A percentile compares a stretch with the other conserved stretches of the same genome.
phyloP scores from a whole-genome alignment of 495 filamentous ascomycete genomes.

The Penicillium macrosclerotiorum region DNA sequence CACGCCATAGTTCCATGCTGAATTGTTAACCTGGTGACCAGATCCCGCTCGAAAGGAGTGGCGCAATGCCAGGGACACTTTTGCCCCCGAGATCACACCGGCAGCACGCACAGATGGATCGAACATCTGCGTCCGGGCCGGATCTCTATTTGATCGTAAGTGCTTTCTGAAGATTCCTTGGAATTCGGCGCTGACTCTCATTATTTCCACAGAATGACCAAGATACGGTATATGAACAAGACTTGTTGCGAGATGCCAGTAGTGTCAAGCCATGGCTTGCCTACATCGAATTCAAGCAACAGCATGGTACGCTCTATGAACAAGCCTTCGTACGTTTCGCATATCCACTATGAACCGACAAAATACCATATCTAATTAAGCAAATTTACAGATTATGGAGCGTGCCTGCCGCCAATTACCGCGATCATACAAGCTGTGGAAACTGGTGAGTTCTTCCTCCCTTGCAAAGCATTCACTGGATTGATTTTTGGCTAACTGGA shows the following conservation, averaged over 20 bases:
- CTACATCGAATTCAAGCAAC: slow-evolving; percentile 89
- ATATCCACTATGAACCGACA: background rate
- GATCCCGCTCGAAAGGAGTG: slow-evolving; percentile 45
- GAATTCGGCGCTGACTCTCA: slow-evolving; percentile 11
- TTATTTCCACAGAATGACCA: slow-evolving; percentile 64
- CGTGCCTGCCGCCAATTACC: slow-evolving; percentile 86
- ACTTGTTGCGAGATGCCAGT: slow-evolving; percentile 80
- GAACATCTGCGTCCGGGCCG: slow-evolving; percentile 44
- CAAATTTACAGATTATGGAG: slow-evolving; percentile 61
- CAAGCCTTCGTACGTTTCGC: slow-evolving; percentile 73
- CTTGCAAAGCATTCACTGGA: background rate
- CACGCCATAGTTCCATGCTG: slow-evolving; percentile 25
- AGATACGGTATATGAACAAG: slow-evolving; percentile 94
- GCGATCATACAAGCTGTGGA: slow-evolving; percentile 98
- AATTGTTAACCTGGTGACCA: slow-evolving; percentile 33
- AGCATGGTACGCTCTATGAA: slow-evolving; percentile 82
- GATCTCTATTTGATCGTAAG: slow-evolving; percentile 80
- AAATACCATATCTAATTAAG: background rate
- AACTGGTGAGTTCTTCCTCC: slow-evolving; percentile 61
- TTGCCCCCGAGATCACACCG: slow-evolving; percentile 54
- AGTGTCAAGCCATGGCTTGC: slow-evolving; percentile 94
- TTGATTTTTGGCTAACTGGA: slow-evolving; percentile 10
- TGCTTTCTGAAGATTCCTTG: slow-evolving; percentile 17
- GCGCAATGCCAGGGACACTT: slow-evolving; percentile 62
- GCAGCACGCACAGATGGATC: slow-evolving; percentile 50